Conservation (phyloP, 1,284 basidiomycete species). For the Cutaneotrichosporon curvatum region DNA sequence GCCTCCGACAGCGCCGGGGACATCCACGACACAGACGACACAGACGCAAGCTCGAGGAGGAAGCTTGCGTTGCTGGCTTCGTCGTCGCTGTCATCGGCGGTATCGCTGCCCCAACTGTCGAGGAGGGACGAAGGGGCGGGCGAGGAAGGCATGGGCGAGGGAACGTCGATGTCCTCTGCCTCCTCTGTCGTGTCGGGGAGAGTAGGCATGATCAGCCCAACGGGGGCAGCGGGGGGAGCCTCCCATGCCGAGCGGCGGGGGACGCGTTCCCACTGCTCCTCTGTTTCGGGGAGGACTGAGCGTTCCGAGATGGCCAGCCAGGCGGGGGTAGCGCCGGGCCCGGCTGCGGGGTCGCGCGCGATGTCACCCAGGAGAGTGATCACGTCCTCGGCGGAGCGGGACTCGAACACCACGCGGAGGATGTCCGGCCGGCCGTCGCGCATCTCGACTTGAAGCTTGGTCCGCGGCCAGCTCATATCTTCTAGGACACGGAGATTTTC, state of each 20-base stretch:
- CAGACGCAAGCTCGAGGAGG: not conserved
- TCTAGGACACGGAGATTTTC: constrained; percentile 28
- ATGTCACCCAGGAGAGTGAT: constrained; percentile 25
- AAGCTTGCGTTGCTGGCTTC: not conserved
- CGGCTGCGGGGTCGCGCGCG: too few relatives aligned
- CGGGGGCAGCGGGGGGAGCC: not conserved
- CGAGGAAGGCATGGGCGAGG: not conserved
- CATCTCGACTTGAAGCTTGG: constrained; percentile 6
- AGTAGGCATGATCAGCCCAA: constrained; percentile 28
- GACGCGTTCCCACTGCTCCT: constrained; percentile 17
- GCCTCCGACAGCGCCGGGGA: not conserved
- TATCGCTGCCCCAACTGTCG: constrained; percentile 1
- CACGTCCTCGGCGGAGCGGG: constrained; percentile 27
- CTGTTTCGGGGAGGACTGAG: constrained; percentile 10
- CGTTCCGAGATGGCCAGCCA: constrained; percentile 24
- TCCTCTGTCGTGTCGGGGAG: constrained; percentile 18
- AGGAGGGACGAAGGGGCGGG: not conserved
- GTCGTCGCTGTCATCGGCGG: not conserved
- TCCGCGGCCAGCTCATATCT: constrained; percentile 2
- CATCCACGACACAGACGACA: not conserved
- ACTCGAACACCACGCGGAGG: constrained; percentile 26
- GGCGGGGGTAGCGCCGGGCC: not conserved
- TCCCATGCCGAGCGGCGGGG: constrained; percentile 8
- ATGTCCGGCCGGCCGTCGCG: constrained; percentile 29
- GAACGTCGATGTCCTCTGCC: not conserved